Conservation (phyloP, 2,329 filamentous ascomycete species). For the Aspergillus oerlinghausenensis region DNA sequence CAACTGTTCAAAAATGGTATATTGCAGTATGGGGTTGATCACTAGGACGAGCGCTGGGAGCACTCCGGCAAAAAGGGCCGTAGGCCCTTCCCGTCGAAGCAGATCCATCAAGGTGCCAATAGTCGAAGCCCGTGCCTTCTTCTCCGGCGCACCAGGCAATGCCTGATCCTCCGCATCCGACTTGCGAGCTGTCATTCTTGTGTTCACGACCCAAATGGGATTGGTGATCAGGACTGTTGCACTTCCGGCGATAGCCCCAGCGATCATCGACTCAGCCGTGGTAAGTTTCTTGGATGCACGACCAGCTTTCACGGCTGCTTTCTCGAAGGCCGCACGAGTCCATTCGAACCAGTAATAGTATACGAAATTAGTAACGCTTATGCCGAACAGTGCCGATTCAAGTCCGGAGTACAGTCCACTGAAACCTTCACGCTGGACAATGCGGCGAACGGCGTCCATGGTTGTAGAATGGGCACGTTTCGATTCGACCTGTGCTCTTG, state of each 20-base stretch:
- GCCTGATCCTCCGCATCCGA: constrained; percentile 47
- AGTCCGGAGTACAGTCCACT: constrained; percentile 87
- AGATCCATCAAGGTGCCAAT: constrained; percentile 76
- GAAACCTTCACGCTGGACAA: constrained; percentile 87
- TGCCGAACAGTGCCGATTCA: constrained; percentile 91
- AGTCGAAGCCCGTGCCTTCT: constrained; percentile 62
- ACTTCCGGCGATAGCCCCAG: constrained; percentile 86
- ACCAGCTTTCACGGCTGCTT: constrained; percentile 67
- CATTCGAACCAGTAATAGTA: constrained; percentile 99
- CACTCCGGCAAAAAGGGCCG: constrained; percentile 85
- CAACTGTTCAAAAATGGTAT: constrained; percentile 97
- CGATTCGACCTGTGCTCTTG: constrained; percentile 94
- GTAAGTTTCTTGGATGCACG: constrained; percentile 77
- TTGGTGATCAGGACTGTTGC: constrained; percentile 96
- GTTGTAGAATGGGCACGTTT: constrained; percentile 84
- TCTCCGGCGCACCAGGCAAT: constrained; percentile 34
- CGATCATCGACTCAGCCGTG: constrained; percentile 89
- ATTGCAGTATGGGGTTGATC: constrained; percentile 97
- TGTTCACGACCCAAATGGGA: constrained; percentile 99
- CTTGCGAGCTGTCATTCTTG: constrained; percentile 89
- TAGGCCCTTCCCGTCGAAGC: constrained; percentile 75
- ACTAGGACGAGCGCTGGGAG: constrained; percentile 89
- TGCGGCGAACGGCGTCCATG: constrained; percentile 74
- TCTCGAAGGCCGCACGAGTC: constrained; percentile 78
- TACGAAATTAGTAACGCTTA: constrained; percentile 98